Percentiles rank a stretch among this genome's conserved stretches.
Conservation (phyloP, 495 filamentous ascomycete genomes). For the Venustampulla echinocandica region DNA sequence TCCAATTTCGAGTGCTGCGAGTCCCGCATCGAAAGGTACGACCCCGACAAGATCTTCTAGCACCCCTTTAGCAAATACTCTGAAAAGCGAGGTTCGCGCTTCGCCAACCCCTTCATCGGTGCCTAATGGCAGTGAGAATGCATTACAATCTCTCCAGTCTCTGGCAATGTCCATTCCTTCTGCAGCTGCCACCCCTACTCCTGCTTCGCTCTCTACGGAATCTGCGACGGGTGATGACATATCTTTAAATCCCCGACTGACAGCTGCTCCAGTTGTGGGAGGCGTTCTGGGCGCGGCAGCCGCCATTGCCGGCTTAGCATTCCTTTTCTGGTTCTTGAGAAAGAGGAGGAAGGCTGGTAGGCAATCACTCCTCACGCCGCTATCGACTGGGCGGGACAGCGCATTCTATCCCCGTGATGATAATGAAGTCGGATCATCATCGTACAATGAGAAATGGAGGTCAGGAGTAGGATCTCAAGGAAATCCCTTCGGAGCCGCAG, state of each 20-base stretch:
- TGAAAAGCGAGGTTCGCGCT: conserved; percentile 19
- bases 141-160: conserved; percentile 22
- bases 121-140: conserved; percentile 5
- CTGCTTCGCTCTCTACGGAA: conserved; percentile 7
- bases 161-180: conserved; percentile 13
- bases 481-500: conserved; percentile 28
- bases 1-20: conserved; percentile 2
- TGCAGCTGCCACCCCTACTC: neutral
- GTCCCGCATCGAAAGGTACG: conserved; percentile 10
- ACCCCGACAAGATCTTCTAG: conserved; percentile 14
- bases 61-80: conserved; percentile 8
- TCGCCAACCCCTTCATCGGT: conserved; percentile 4
- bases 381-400: conserved; percentile 24
- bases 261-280: conserved; percentile 32
- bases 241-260: conserved; percentile 7
- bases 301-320: conserved; percentile 34
- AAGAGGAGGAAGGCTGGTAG: conserved; percentile 31
- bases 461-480: conserved; percentile 21
- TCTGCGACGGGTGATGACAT: conserved; percentile 9
- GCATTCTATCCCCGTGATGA: conserved; percentile 33
- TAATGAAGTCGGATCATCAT: conserved; percentile 34
- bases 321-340: conserved; percentile 41
- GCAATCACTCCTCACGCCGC: conserved; percentile 38
- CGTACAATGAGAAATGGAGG: conserved; percentile 29
- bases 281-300: conserved; percentile 42